Percentiles rank a stretch among this genome's conserved stretches.
Conservation (phyloP, 371 early-diverging fungal genomes). For the Mortierella sp. region DNA sequence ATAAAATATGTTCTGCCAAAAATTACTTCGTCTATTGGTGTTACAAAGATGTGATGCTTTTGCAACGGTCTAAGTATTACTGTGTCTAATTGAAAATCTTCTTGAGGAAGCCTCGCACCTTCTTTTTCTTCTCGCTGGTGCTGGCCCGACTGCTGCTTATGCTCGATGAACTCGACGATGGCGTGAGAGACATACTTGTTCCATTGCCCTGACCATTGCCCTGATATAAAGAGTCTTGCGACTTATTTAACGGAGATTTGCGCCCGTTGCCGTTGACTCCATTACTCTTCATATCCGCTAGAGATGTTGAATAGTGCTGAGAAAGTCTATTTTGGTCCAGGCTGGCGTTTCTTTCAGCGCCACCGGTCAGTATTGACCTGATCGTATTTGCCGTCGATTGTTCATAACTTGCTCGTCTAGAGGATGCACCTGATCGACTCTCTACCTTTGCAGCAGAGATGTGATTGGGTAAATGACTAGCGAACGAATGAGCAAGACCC, state of each 20-base stretch:
- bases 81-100: slow-evolving; percentile 46
- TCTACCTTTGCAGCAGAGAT: slow-evolving; percentile 12
- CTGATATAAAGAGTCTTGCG: slow-evolving; percentile 29
- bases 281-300: slow-evolving; percentile 6
- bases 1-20: too few species aligned
- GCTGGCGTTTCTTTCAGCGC: slow-evolving; percentile 26
- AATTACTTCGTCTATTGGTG: too few species aligned
- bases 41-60: too few species aligned
- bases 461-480: slow-evolving; percentile 24
- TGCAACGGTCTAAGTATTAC: too few species aligned
- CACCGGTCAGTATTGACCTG: slow-evolving; percentile 31
- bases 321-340: slow-evolving; percentile 37
- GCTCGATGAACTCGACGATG: slow-evolving; percentile 9
- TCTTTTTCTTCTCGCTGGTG: slow-evolving; percentile 48
- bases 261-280: slow-evolving; percentile 7
- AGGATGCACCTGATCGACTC: slow-evolving; percentile 36
- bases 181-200: background rate
- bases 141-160: slow-evolving; percentile 29
- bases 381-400: slow-evolving; percentile 40
- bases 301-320: slow-evolving; percentile 12
- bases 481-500: slow-evolving; percentile 33
- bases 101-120: slow-evolving; percentile 52
- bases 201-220: background rate
- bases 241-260: slow-evolving; percentile 21
- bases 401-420: slow-evolving; percentile 39